Evolutionary conservation across 352 stramenopile species (phyloP).

Genomic region (Phytophthora parvispora): DNA sequence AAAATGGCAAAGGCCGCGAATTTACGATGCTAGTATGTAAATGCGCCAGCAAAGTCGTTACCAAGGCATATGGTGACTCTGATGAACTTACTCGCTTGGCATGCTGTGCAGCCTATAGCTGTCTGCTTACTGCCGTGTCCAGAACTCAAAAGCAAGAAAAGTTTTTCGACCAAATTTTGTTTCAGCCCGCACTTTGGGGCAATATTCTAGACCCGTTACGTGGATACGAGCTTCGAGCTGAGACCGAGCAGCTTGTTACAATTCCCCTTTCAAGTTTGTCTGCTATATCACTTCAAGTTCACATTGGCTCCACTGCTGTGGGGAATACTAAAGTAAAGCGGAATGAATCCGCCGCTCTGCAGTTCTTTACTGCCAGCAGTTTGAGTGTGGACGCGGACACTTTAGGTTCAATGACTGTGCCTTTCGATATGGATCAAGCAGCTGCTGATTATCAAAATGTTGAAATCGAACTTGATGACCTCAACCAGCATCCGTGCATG

Average conservation of each 20-base stretch:
- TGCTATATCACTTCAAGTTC: conserved; percentile 37
- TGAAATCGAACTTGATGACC: conserved; percentile 77
- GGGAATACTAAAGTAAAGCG: conserved; percentile 16
- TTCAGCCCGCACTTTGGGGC: conserved; percentile 73
- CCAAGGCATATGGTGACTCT: conserved; percentile 48
- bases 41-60: conserved; percentile 80
- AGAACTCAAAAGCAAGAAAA: conserved; percentile 90
- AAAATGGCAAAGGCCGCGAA: conserved; percentile 80
- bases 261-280: conserved; percentile 67
- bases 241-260: conserved; percentile 63
- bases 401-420: conserved; percentile 14
- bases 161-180: conserved; percentile 89
- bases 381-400: conserved; percentile 63
- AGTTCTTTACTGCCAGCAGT: conserved; percentile 84
- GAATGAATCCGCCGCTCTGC: conserved; percentile 44
- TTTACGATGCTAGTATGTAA: conserved; percentile 91
- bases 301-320: conserved; percentile 15
- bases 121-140: conserved; percentile 79
- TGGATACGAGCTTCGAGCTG: conserved; percentile 53
- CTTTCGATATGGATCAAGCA: conserved; percentile 28
- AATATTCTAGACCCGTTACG: conserved; percentile 69
- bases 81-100: conserved; percentile 53
- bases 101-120: conserved; percentile 79
- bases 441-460: conserved; percentile 41
- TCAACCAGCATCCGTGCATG: conserved; percentile 87